These are phyloP conservation scores for Populus trichocarpa DNA, from an alignment of 441 rosid species.

Conservation along the genomic window DNA sequence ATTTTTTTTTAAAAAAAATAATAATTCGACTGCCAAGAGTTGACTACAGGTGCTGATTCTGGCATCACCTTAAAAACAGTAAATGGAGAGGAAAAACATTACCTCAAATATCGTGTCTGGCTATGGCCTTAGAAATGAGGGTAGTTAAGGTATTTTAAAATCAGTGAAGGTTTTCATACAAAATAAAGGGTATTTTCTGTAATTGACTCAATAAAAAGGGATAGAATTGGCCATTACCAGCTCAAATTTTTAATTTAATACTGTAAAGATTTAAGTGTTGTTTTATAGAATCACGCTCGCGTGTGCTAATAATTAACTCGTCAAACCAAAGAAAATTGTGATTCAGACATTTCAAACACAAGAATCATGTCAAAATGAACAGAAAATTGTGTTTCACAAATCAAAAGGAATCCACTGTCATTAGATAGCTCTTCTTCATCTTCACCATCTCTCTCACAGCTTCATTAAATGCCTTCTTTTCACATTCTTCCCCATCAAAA, in stretches of 20 bases:
- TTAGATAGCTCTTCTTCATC: constrained; percentile 29
- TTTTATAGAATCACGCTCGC: background rate
- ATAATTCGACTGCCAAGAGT: no score
- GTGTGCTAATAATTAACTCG: background rate
- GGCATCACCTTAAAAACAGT: no score
- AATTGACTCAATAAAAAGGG: background rate
- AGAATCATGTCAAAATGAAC: background rate
- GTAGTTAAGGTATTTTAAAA: background rate
- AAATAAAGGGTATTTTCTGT: background rate
- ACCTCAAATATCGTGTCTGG: no score
- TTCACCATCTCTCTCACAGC: constrained; percentile 36
- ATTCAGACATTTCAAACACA: background rate
- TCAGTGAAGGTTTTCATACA: background rate
- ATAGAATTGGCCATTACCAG: background rate
- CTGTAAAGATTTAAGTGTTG: background rate
- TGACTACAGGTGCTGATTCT: no score
- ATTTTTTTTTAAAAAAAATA: no score
- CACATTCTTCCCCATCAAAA: constrained; percentile 26
- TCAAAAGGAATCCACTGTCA: constrained; percentile 42
- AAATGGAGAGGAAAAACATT: no score
- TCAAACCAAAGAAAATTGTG: background rate
- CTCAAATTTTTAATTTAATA: no score
- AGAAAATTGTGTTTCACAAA: background rate
- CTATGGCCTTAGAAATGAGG: background rate
- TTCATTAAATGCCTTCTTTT: constrained; percentile 28